Evolutionary conservation across 805 yeast genomes (phyloP).

Genomic region (Candida qinlingensis): DNA sequence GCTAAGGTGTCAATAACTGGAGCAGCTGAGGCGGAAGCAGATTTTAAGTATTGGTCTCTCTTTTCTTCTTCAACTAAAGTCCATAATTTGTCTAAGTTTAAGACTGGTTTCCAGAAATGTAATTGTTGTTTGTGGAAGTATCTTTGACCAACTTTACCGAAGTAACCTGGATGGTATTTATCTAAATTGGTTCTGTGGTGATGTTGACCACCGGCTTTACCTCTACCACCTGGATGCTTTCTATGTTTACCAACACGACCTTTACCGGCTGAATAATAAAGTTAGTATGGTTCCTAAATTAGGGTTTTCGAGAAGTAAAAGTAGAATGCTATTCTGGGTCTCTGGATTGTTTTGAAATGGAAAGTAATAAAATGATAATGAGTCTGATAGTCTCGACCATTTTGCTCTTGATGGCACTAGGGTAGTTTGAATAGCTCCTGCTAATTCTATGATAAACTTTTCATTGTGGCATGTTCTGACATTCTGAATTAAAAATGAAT

Average conservation of each 20-base stretch:
- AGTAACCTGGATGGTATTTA: conserved; percentile 99
- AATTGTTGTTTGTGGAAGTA: conserved; percentile 93
- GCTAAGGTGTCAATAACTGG: conserved; percentile 99
- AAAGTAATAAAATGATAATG: background rate
- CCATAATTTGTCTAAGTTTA: conserved; percentile 99
- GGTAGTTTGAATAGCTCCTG: too few relatives aligned
- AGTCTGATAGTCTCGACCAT: too few relatives aligned
- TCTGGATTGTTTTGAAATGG: background rate
- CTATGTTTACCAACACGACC: conserved; percentile 99
- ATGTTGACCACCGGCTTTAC: conserved; percentile 99
- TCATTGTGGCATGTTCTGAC: too few relatives aligned
- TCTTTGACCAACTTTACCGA: conserved; percentile 99
- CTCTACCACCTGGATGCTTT: conserved; percentile 99
- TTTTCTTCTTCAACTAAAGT: conserved; percentile 88
- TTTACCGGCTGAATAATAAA: conserved; percentile 78
- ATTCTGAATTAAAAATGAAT: too few relatives aligned
- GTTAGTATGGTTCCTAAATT: conserved; percentile 21
- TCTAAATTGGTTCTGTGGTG: conserved; percentile 99
- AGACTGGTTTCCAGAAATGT: conserved; percentile 97
- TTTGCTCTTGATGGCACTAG: too few relatives aligned
- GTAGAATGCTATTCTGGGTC: too few relatives aligned
- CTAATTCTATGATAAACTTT: too few relatives aligned
- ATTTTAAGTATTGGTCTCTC: conserved; percentile 88
- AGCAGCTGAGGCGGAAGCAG: conserved; percentile 84
- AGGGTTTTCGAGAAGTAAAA: background rate